These are phyloP conservation scores for Neonectria faginata DNA, from an alignment of 2,329 filamentous ascomycete species.

Conservation along the genomic window DNA sequence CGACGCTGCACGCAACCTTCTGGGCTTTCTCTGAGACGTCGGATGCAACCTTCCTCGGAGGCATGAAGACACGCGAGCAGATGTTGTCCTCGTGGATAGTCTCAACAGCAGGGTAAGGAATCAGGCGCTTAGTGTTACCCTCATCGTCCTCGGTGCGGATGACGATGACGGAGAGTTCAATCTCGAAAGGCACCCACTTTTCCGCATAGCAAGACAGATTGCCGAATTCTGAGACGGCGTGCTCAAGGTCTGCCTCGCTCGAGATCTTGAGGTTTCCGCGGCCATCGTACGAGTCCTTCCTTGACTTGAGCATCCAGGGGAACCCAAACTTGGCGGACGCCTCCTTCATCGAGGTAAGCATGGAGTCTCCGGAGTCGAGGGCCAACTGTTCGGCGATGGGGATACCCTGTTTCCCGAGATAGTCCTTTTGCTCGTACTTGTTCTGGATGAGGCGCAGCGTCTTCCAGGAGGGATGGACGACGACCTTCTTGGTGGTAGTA, in stretches of 20 bases:
- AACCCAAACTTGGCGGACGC: conserved; percentile 77
- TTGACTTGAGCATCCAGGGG: conserved; percentile 92
- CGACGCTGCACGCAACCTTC: conserved; percentile 81
- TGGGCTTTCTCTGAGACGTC: conserved; percentile 74
- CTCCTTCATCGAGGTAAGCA: conserved; percentile 69
- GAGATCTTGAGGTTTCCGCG: conserved; percentile 71
- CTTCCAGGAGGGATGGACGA: conserved; percentile 84
- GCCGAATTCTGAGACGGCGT: conserved; percentile 77
- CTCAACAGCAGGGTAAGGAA: conserved; percentile 91
- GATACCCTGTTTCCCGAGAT: conserved; percentile 75
- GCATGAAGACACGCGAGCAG: conserved; percentile 91
- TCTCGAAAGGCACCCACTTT: conserved; percentile 86
- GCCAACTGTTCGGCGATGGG: conserved; percentile 78
- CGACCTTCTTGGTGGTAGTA: conserved; percentile 61
- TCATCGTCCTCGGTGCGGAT: conserved; percentile 82
- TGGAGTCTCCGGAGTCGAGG: conserved; percentile 66
- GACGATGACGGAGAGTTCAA: conserved; percentile 94
- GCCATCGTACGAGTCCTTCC: conserved; percentile 94
- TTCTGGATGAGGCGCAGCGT: conserved; percentile 92
- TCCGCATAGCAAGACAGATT: conserved; percentile 85
- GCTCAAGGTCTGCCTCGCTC: conserved; percentile 61
- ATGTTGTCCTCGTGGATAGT: conserved; percentile 96
- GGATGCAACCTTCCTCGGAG: conserved; percentile 77
- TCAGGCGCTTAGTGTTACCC: conserved; percentile 60
- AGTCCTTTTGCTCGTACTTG: conserved; percentile 90